These are phyloP conservation scores for Huiozyma sinensis DNA, from an alignment of 805 yeast genomes.

Conservation along the genomic window DNA sequence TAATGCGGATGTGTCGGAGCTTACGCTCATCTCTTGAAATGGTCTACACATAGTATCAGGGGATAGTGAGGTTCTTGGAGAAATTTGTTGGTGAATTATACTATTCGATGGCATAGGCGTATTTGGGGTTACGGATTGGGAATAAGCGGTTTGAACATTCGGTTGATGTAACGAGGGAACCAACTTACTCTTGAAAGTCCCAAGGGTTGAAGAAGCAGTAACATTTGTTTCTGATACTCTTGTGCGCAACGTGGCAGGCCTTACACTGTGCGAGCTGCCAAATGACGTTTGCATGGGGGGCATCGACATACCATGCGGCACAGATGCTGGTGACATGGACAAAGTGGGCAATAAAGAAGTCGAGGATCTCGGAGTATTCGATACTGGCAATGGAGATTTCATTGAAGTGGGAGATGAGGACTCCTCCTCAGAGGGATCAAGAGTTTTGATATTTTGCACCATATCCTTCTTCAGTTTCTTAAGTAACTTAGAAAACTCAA, in stretches of 20 bases:
- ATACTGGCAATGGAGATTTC: background rate
- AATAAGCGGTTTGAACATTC: no score
- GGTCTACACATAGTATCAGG: background rate
- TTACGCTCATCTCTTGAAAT: background rate
- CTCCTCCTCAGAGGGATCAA: conserved; percentile 1
- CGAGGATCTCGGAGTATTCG: background rate
- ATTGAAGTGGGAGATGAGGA: background rate
- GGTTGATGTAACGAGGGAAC: no score
- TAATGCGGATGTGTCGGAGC: no score
- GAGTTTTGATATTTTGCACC: conserved; percentile 3
- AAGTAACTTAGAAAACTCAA: conserved; percentile 20
- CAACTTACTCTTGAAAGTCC: background rate
- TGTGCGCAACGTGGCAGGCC: background rate
- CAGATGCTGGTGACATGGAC: background rate
- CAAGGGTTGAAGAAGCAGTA: conserved; percentile 2
- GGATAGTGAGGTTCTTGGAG: background rate
- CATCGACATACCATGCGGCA: background rate
- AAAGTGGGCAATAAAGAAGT: background rate
- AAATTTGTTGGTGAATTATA: background rate
- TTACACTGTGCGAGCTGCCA: background rate
- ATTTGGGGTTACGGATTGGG: no score
- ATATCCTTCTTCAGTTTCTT: conserved; percentile 13
- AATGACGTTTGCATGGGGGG: background rate
- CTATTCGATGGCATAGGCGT: background rate
- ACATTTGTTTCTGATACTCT: background rate